Evolutionary conservation across 805 yeast genomes (phyloP), one percentile per base, ranked within the genome.

Genomic region (Metschnikowia drakensbergensis): DNA sequence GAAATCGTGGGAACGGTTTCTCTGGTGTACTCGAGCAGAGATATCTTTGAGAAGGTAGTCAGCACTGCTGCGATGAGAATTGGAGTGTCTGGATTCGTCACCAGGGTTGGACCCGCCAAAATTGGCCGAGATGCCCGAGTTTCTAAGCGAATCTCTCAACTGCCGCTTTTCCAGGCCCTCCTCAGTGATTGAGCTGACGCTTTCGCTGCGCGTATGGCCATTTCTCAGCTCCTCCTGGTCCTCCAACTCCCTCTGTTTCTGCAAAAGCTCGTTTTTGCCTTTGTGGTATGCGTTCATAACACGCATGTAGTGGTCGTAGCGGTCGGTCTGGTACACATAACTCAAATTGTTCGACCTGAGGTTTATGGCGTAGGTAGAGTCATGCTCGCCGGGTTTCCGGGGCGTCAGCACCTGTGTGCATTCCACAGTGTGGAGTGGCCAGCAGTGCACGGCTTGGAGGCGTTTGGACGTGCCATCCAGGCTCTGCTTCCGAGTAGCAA

Each of bases 381-480:
- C 66, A 13, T 61, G 66, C 4, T 52, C 59, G 33, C 42, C 50
- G 28, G 37, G 31, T n/a, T 29, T 43, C 11, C 53, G 55, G 2
- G 68, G 67, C 5, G 65, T 56, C 6, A 44, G 54, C 28, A 75
- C 69, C 41, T 77, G 79, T 8, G 65, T 53, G 26, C 83, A 62
- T 17, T 70, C 69, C 7, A 85, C 79, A 35, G 84, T 88, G 38
- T 79, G 71, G 30, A 90, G 66, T 3, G 91, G 86, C 85, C 91
- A 84, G 65, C 92, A 86, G 56, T 86, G 85, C 31, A 82, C 82
- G 1, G 95, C 92, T 34, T 82, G 80, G 26, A 84, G 73, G 37
- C 74, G 68, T 64, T 45, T 58, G 57, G 52, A 59, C 61, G 38
- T 61, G 61, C 45, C 63, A 34, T 56, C 69, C 54, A 45, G 72